These are phyloP conservation scores for Fusarium marasasianum DNA, from an alignment of 2,329 filamentous ascomycete genomes.

Conservation along the genomic window DNA sequence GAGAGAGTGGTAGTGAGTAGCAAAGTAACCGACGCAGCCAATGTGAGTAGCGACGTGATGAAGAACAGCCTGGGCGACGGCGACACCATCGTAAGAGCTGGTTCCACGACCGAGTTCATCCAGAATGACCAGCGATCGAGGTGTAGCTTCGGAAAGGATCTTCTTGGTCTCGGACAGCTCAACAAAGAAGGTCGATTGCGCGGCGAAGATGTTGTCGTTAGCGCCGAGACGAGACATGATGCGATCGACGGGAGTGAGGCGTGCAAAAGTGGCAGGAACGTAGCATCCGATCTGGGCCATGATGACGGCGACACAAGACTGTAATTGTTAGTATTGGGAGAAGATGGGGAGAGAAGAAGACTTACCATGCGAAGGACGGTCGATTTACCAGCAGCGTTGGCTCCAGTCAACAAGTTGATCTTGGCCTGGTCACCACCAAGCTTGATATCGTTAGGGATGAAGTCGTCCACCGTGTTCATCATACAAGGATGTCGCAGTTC, in stretches of 20 bases:
- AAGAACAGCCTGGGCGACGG: conserved; percentile 95
- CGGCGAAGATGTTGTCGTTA: conserved; percentile 98
- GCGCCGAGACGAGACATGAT: conserved; percentile 99
- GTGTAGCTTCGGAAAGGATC: conserved; percentile 92
- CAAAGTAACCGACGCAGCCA: conserved; percentile 95
- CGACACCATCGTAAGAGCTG: conserved; percentile 94
- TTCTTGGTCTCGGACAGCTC: conserved; percentile 98
- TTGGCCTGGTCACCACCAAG: conserved; percentile 84
- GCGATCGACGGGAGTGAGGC: conserved; percentile 89
- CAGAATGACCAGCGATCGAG: conserved; percentile 92
- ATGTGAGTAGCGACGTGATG: conserved; percentile 95
- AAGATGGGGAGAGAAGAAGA: neutral
- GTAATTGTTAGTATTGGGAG: conserved; percentile 33
- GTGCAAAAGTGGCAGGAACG: conserved; percentile 83
- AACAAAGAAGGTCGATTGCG: conserved; percentile 98
- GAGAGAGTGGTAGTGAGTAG: conserved; percentile 95
- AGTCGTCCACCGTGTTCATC: conserved; percentile 86
- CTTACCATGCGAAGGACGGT: conserved; percentile 92
- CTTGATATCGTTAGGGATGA: conserved; percentile 93
- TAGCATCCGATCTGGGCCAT: conserved; percentile 97
- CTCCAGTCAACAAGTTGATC: conserved; percentile 91
- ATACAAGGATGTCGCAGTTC: conserved; percentile 97
- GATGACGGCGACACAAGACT: conserved; percentile 95
- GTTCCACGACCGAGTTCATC: conserved; percentile 97
- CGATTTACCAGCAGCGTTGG: conserved; percentile 97